Percentiles rank a stretch among this genome's conserved stretches.
These are phyloP conservation scores for Solanum pimpinellifolium DNA, from an alignment of 257 asterid genomes.

Conservation along the genomic window DNA sequence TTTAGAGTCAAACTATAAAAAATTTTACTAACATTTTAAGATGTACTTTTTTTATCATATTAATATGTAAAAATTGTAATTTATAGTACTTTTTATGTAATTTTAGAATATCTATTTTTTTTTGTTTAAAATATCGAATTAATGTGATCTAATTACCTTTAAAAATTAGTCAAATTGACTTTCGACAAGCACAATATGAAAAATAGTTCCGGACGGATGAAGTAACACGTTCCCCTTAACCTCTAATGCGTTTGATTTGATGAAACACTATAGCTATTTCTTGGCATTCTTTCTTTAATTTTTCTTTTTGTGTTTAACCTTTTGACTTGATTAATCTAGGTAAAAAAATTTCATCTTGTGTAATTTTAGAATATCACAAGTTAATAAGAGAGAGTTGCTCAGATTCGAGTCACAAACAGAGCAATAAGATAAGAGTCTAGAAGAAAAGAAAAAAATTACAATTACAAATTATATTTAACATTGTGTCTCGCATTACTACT, in stretches of 20 bases:
- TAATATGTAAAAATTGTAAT: no score
- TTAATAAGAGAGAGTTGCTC: not conserved
- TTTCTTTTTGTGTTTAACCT: not conserved
- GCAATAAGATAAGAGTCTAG: not conserved
- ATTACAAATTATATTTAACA: no score
- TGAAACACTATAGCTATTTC: not conserved
- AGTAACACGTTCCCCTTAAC: not conserved
- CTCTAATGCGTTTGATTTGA: not conserved
- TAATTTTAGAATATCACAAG: not conserved
- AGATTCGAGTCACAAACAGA: not conserved
- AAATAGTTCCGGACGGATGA: fast-evolving
- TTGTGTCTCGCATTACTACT: not conserved
- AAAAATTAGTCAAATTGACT: no score
- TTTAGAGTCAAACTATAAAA: no score
- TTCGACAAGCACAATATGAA: fast-evolving
- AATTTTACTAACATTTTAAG: no score
- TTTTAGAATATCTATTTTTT: no score
- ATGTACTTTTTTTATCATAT: no score
- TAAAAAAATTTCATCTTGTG: not conserved
- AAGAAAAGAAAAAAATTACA: no score
- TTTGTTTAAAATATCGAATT: no score
- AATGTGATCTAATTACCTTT: no score
- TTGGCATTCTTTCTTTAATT: not conserved
- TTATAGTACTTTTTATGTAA: no score
- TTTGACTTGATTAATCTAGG: not conserved